Evolutionary conservation across 1,139 yeast genomes (phyloP), one percentile per base, ranked within the genome.

Genomic region (Kodamaea arcana): DNA sequence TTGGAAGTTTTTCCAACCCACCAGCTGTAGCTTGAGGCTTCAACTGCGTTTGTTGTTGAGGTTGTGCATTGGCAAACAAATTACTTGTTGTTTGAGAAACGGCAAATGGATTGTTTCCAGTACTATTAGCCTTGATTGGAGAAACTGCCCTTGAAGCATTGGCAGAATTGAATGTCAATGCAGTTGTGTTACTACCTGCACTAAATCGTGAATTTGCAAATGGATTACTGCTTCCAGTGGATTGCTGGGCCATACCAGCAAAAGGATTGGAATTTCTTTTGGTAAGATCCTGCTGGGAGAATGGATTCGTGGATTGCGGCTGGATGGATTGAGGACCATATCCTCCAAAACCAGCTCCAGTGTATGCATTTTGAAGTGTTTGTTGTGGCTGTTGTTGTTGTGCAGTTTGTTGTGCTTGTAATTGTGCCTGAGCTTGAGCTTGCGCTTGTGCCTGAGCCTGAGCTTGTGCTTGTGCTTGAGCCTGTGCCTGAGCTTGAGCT

Each of bases 321-420:
- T 36, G 29, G 15, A 26, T 26, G 8, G 44, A 15, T 33, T 57
- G 64, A 23, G 62, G 56, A 5, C 65, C 63, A 48, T 71, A 72
- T 4, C 79, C 79, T 13, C 81, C 80, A 55, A 75, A 75, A 0
- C 83, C 83, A 28, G 68, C 67, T 9, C 83, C 83, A 12, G 83
- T 77, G 43, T 58, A 63, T 2, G 65, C 49, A 24, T 25, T 40
- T 29, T 42, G 74, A 56, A 29, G 52, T 39, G 27, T 54, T 22
- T 21, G 33, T 14, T 22, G 24, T 13, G 13, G 24, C 25, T 37
- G 42, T 18, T 18, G 22, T 18, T 41, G 28, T 24, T 30, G 40
- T 31, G 15, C 33, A 36, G 26, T 37, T 44, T 11, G 42, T 26
- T 33, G 45, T 26, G 21, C 27, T 27, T 28, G 34, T 27, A 14